Evolutionary conservation across 2,329 filamentous ascomycete species (phyloP).

Genomic region (Pyricularia sp.): DNA sequence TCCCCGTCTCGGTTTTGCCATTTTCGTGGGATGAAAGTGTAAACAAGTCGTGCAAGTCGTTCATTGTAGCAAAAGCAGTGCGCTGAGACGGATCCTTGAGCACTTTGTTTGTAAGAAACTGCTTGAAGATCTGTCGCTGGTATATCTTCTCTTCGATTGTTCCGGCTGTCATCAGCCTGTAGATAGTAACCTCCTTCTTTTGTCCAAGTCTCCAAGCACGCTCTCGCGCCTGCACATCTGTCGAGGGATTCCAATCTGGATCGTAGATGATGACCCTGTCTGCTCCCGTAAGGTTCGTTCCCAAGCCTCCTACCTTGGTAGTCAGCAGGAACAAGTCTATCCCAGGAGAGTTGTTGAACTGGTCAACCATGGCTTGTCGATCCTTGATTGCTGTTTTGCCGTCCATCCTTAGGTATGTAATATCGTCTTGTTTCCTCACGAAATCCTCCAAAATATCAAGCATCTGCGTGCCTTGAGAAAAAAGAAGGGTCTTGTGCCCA

Average conservation of each 20-base stretch:
- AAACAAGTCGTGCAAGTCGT: constrained; percentile 86
- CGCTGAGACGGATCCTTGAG: constrained; percentile 87
- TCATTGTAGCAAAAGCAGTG: constrained; percentile 48
- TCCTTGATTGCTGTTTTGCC: constrained; percentile 79
- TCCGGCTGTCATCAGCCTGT: constrained; percentile 92
- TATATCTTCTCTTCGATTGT: constrained; percentile 99
- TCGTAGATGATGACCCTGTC: constrained; percentile 97
- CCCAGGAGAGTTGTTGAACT: constrained; percentile 71
- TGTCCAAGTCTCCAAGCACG: constrained; percentile 92
- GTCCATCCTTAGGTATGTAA: constrained; percentile 84
- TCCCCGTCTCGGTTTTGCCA: constrained; percentile 67
- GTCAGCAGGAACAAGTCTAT: constrained; percentile 86
- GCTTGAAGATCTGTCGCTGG: constrained; percentile 96
- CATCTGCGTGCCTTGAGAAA: constrained; percentile 91
- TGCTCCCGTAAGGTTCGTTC: constrained; percentile 87
- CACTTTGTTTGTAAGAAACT: constrained; percentile 94
- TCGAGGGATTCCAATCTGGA: constrained; percentile 97
- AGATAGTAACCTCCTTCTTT: constrained; percentile 89
- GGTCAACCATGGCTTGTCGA: constrained; percentile 81
- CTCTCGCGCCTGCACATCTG: constrained; percentile 88
- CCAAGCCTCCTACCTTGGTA: constrained; percentile 87
- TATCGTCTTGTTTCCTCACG: constrained; percentile 49
- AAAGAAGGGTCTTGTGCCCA: constrained; percentile 85
- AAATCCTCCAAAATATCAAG: constrained; percentile 85
- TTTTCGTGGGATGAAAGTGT: constrained; percentile 56